phyloP scores from a whole-genome alignment of 257 asterid species.

The Asclepias syriaca region DNA sequence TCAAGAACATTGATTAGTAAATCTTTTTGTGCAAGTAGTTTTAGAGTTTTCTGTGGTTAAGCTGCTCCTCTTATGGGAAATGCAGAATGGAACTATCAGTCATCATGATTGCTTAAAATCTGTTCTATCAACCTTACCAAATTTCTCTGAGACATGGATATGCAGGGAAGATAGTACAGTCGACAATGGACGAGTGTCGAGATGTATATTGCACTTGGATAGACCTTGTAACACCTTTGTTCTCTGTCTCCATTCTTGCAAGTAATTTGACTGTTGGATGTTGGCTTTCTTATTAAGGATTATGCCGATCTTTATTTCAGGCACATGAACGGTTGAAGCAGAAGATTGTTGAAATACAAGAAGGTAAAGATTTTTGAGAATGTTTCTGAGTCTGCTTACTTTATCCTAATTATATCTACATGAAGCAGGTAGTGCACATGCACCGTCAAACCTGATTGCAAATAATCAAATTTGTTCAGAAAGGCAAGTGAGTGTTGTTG shows the following conservation, averaged over 20 bases:
- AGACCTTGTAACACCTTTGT: constrained; percentile 46
- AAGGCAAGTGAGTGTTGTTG: constrained; percentile 12
- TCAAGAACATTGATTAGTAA: background rate
- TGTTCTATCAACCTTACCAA: background rate
- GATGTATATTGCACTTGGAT: constrained; percentile 80
- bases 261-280: constrained; percentile 14
- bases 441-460: constrained; percentile 33
- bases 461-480: constrained; percentile 32
- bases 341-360: constrained; percentile 64
- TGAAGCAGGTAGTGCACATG: constrained; percentile 22
- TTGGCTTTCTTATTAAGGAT: constrained; percentile 9
- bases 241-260: constrained; percentile 11
- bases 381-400: background rate
- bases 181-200: constrained; percentile 88
- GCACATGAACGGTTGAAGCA: constrained; percentile 75
- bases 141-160: constrained; percentile 16
- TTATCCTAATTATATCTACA: background rate
- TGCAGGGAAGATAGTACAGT: constrained; percentile 97
- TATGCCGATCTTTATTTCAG: constrained; percentile 44
- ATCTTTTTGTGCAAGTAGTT: background rate
- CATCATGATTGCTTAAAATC: background rate
- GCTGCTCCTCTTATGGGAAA: background rate
- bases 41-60: background rate
- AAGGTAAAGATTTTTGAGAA: constrained; percentile 37
- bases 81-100: background rate